Percentiles rank a stretch among this genome's conserved stretches.
phyloP scores from a whole-genome alignment of 257 asterid genomes.

The Striga asiatica region DNA sequence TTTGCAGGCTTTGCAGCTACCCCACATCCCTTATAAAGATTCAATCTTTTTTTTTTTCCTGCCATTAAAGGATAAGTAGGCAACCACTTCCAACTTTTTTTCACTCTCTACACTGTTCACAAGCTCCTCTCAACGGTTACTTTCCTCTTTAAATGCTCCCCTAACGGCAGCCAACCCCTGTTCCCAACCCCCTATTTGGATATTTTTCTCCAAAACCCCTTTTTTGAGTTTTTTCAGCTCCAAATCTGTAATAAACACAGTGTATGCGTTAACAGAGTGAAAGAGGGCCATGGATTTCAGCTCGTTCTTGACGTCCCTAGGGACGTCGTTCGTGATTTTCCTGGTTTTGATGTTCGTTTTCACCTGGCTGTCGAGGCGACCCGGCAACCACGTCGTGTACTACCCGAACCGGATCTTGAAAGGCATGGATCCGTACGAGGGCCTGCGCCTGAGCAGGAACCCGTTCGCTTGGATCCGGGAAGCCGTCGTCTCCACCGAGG shows the following conservation, averaged over 20 bases:
- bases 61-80: not conserved
- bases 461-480: conserved; percentile 86
- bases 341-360: conserved; percentile 52
- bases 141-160: conserved; percentile 11
- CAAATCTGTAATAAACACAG: not conserved
- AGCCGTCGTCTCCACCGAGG: conserved; percentile 67
- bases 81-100: not conserved
- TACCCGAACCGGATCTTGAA: conserved; percentile 70
- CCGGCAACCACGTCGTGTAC: conserved; percentile 54
- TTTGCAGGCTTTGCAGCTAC: no score
- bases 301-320: conserved; percentile 77
- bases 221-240: not conserved
- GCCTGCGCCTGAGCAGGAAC: conserved; percentile 43
- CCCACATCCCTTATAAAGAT: no score
- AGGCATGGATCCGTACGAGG: conserved; percentile 72
- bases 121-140: conserved; percentile 18
- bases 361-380: conserved; percentile 65
- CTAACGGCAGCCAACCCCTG: conserved; percentile 16
- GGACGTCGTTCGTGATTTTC: conserved; percentile 67
- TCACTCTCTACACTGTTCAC: not conserved
- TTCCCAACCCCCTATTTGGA: not conserved
- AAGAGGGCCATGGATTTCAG: conserved; percentile 54
- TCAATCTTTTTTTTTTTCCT: not conserved
- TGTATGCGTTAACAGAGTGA: no score
- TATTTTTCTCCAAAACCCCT: no score